phyloP scores from a whole-genome alignment of 2,329 filamentous ascomycete species.

The Nannizziopsis barbatae region DNA sequence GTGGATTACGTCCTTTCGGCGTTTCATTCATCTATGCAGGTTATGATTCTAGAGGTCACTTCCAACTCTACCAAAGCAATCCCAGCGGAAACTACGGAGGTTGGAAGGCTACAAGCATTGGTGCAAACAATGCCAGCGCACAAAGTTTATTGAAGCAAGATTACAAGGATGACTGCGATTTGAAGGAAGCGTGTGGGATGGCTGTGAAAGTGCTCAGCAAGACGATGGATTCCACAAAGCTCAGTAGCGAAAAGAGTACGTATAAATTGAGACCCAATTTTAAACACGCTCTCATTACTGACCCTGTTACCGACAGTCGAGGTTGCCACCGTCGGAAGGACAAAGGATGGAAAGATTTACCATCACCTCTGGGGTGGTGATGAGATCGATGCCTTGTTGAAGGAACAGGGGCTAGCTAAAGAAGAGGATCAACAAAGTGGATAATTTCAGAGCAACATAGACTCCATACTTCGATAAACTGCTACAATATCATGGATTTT shows the following conservation, averaged over 20 bases:
- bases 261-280: conserved; percentile 16
- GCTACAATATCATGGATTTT: conserved; percentile 7
- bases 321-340: conserved; percentile 95
- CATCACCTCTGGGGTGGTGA: conserved; percentile 95
- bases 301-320: conserved; percentile 55
- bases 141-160: conserved; percentile 97
- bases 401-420: conserved; percentile 92
- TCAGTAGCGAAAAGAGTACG: conserved; percentile 98
- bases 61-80: conserved; percentile 98
- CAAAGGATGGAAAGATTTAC: conserved; percentile 90
- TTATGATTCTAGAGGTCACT: conserved; percentile 89
- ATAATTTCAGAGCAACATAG: conserved; percentile 21
- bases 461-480: not conserved
- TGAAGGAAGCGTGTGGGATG: conserved; percentile 93
- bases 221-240: conserved; percentile 98
- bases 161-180: conserved; percentile 94
- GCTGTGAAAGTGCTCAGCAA: conserved; percentile 99
- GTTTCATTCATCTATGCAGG: conserved; percentile 99
- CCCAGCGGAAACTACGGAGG: conserved; percentile 97
- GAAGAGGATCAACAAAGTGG: conserved; percentile 55
- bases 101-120: conserved; percentile 97
- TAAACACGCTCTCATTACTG: not conserved
- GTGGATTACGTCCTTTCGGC: conserved; percentile 93
- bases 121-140: conserved; percentile 94
- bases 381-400: conserved; percentile 86